Conservation (phyloP, 2,329 filamentous ascomycete species). For the Paraphoma sp. region DNA sequence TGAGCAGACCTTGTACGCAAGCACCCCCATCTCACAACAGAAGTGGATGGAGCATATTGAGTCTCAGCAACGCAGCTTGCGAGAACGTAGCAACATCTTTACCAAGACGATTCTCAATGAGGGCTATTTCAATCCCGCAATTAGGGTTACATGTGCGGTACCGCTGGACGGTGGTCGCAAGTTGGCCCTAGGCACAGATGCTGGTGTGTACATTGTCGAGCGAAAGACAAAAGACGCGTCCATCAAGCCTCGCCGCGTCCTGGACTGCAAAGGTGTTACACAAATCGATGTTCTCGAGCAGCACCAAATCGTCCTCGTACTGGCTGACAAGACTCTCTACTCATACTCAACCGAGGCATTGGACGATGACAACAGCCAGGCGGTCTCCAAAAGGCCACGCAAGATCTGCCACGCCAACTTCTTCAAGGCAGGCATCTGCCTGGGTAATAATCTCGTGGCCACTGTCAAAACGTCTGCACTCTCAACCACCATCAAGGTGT, state of each 20-base stretch:
- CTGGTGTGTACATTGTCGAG: slow-evolving; percentile 90
- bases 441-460: slow-evolving; percentile 92
- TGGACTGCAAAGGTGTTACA: slow-evolving; percentile 86
- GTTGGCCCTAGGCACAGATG: slow-evolving; percentile 91
- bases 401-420: slow-evolving; percentile 99
- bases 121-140: slow-evolving; percentile 87
- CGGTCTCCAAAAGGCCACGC: slow-evolving; percentile 83
- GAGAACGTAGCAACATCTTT: slow-evolving; percentile 76
- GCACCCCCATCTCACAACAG: slow-evolving; percentile 82
- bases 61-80: slow-evolving; percentile 83
- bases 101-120: slow-evolving; percentile 75
- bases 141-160: slow-evolving; percentile 92
- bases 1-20: slow-evolving; percentile 86
- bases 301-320: slow-evolving; percentile 86
- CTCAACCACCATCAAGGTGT: slow-evolving; percentile 98
- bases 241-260: slow-evolving; percentile 76
- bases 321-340: slow-evolving; percentile 90
- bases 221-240: slow-evolving; percentile 83
- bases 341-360: slow-evolving; percentile 89
- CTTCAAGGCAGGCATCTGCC: slow-evolving; percentile 95
- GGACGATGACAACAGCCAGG: slow-evolving; percentile 76
- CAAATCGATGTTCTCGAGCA: slow-evolving; percentile 97
- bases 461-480: slow-evolving; percentile 93
- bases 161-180: slow-evolving; percentile 96
- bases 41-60: slow-evolving; percentile 99